Base-by-base conservation (phyloP, 1,139 yeast genomes). In the Blastobotrys indianensis region DNA sequence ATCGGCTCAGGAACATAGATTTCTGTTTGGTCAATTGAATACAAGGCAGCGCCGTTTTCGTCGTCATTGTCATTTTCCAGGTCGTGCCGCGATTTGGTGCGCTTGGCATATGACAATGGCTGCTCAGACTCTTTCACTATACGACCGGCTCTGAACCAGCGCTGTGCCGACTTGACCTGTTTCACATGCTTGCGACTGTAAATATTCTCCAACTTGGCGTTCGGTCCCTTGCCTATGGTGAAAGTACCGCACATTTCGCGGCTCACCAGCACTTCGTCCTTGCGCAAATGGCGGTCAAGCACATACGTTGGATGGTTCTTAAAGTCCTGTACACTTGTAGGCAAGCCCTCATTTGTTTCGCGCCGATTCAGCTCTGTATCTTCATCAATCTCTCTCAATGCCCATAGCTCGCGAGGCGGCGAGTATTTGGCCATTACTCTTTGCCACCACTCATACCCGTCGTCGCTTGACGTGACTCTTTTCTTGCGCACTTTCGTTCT, bases 291-390 rank as follows among this genome's bases (percentile, higher is more conserved):
- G 1, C 79, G 73, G 59, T 86, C 95, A 9, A 92, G 62, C 0
- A 83, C 92, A 62, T 82, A 92, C n/a, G 82, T 63, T 0, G 98
- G 98, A 62, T 92, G 98, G 44, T 82, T 81, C 49, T 80, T 82
- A 61, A 92, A 85, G 54, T 90, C 97, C 41, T 80, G 81, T 16
- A 87, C 68, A 55, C 78, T 85, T 45, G 82, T 79, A 0, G 99
- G 99, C 74, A 92, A 80, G 0, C 95, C 95, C 59, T 94, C 98
- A 17, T 75, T 71, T 29, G 77, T 68, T 45, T 85, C 82, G 40
- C 87, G 70, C 44, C 78, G 75, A 32, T 75, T 68, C 51, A 94
- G 82, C 55, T 85, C 94, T 40, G 76, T 76, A 45, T 77, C 72
- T 61, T 92, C 98, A 45, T 75, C 72, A 32, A 77, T 74, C 58